These are phyloP conservation scores for Rhodotorula toruloides DNA, from an alignment of 768 basidiomycete species.

Conservation along the genomic window DNA sequence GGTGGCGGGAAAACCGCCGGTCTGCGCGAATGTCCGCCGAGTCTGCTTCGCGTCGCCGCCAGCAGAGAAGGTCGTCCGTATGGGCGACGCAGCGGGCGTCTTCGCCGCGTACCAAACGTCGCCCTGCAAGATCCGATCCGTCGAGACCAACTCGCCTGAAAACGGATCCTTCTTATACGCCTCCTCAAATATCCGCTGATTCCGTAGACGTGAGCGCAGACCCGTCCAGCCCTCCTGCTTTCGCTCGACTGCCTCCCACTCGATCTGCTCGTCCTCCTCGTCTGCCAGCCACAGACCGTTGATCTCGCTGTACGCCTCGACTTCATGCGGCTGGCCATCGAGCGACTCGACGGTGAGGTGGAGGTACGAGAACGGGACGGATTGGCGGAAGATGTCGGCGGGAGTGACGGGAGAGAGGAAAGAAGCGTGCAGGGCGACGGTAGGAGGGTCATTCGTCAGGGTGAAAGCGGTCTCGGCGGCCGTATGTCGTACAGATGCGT, in stretches of 20 bases:
- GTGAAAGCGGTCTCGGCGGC: slow-evolving; percentile 14
- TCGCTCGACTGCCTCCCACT: slow-evolving; percentile 8
- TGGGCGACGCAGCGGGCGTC: neutral
- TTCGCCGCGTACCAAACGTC: slow-evolving; percentile 25
- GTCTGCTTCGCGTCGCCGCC: slow-evolving; percentile 17
- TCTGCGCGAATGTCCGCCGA: slow-evolving; percentile 6
- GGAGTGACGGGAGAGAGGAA: slow-evolving; percentile 38
- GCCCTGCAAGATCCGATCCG: slow-evolving; percentile 27
- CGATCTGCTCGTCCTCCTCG: slow-evolving; percentile 25
- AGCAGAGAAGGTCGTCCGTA: slow-evolving; percentile 20
- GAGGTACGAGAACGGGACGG: slow-evolving; percentile 39
- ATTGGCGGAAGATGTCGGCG: slow-evolving; percentile 36
- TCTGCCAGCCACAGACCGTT: slow-evolving; percentile 29
- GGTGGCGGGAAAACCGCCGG: neutral
- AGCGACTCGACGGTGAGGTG: slow-evolving; percentile 18
- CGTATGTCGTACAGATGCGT: slow-evolving; percentile 1
- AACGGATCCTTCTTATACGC: slow-evolving; percentile 7
- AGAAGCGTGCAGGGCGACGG: slow-evolving; percentile 45
- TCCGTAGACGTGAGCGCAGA: neutral
- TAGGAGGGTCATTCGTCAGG: slow-evolving; percentile 19
- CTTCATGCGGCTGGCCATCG: slow-evolving; percentile 14
- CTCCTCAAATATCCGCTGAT: slow-evolving; percentile 26
- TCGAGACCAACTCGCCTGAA: slow-evolving; percentile 8
- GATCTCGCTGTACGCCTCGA: slow-evolving; percentile 33
- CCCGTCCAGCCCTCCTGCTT: slow-evolving; percentile 6